Evolutionary conservation across 768 basidiomycete species (phyloP), one percentile per base, ranked within the genome.

Genomic region (Tylopilus felleus): DNA sequence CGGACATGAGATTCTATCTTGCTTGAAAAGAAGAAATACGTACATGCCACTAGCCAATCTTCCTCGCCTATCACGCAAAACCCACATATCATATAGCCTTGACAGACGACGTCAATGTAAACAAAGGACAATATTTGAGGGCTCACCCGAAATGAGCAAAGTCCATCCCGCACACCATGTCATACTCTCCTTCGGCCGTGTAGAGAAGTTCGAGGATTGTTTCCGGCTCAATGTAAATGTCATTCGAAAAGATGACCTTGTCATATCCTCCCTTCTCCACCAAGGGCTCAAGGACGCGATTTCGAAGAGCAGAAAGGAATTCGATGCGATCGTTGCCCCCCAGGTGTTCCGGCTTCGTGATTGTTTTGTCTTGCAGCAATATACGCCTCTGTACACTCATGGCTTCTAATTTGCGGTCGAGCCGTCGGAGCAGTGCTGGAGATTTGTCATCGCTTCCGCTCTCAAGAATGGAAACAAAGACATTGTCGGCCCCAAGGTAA

Each of bases 111-210:
- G 35, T 55, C 42, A 58, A 23, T 8, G 12, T 10, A 35, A 4
- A 8, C 31, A 8, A 53, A 5, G 36, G 2, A 1, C n/a, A 44
- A 49, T 22, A 13, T 14, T 7, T 38, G n/a, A 10, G 10, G 38
- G n/a, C 66, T 35, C 33, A 71, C 71, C 71, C 71, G 12, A 61
- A 74, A 33, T 65, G 56, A 16, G 51, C 51, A 29, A 74, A 74
- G 59, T 78, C 76, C 54, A 77, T 60, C 8, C 68, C 75, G 50
- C 77, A 78, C 14, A 66, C 76, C 68, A 77, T 72, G 55, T 78
- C 77, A 48, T 73, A 76, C 19, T 72, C 66, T 14, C 73, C 75
- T 22, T 67, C 66, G 16, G 60, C 58, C 2, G 75, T 76, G 25
- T 70, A 56, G 22, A 78, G 56, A 22, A 78, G 65, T 53, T 77